A percentile compares a stretch with the other conserved stretches of the same genome.
These are phyloP conservation scores for Xylaria telfairii DNA, from an alignment of 495 filamentous ascomycete genomes.

Conservation along the genomic window DNA sequence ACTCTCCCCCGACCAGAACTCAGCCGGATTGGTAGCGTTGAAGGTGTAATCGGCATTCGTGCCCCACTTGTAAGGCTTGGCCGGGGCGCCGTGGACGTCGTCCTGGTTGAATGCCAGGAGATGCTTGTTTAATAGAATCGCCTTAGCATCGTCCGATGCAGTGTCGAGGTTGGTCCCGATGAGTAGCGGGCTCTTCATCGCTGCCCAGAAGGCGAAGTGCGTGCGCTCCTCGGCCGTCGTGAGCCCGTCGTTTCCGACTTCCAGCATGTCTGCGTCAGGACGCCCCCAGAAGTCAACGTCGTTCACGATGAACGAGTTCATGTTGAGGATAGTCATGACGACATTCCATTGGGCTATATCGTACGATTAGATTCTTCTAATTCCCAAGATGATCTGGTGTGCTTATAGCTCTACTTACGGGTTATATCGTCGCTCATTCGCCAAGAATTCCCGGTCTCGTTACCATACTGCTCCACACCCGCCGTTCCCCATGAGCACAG, in stretches of 20 bases:
- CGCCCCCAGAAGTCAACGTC: slow-evolving; percentile 60
- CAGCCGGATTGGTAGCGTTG: slow-evolving; percentile 61
- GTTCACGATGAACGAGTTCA: slow-evolving; percentile 56
- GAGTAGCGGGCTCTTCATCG: slow-evolving; percentile 41
- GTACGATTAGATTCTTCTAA: slow-evolving; percentile 30
- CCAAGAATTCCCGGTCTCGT: slow-evolving; percentile 63
- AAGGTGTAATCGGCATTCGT: slow-evolving; percentile 68
- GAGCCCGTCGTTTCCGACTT: slow-evolving; percentile 68
- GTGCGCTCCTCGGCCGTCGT: slow-evolving; percentile 51
- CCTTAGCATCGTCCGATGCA: slow-evolving; percentile 51
- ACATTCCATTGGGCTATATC: slow-evolving; percentile 46
- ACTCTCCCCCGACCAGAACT: slow-evolving; percentile 64
- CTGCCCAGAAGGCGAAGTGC: slow-evolving; percentile 51
- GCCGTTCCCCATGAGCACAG: slow-evolving; percentile 68
- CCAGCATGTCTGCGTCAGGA: slow-evolving; percentile 72
- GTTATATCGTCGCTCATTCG: slow-evolving; percentile 61
- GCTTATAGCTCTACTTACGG: slow-evolving; percentile 5
- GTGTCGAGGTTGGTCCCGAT: slow-evolving; percentile 53
- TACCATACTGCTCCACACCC: slow-evolving; percentile 52
- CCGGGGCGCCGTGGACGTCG: slow-evolving; percentile 54
- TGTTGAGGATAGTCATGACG: slow-evolving; percentile 50
- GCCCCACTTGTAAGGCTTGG: slow-evolving; percentile 70
- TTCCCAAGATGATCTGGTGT: slow-evolving; percentile 30
- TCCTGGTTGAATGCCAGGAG: slow-evolving; percentile 71
- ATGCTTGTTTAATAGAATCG: slow-evolving; percentile 63